Percentiles rank a stretch among this genome's conserved stretches.
These are phyloP conservation scores for Rhynchospora pubera DNA, from an alignment of 176 grass and related monocot genomes.

Conservation along the genomic window DNA sequence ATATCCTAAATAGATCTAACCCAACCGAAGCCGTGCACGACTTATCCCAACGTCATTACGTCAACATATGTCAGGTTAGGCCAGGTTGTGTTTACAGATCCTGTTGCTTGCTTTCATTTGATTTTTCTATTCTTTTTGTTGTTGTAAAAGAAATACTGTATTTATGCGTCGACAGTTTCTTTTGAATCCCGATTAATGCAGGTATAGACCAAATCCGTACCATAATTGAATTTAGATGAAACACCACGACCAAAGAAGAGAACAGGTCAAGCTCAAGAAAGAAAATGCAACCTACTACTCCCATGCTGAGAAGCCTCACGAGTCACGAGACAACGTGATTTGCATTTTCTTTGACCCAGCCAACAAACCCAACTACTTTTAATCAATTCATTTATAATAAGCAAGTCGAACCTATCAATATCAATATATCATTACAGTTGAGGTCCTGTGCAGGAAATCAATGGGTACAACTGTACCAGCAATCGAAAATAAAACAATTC, in stretches of 20 bases:
- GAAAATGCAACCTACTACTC: background rate
- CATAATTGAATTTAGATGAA: background rate
- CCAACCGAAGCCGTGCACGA: too few relatives aligned
- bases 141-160: too few relatives aligned
- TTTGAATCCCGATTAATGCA: too few relatives aligned
- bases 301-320: background rate
- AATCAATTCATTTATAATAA: background rate
- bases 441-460: background rate
- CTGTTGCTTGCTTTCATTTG: too few relatives aligned
- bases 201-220: background rate
- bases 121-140: too few relatives aligned
- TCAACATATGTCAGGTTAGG: too few relatives aligned
- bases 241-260: background rate
- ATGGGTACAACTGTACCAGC: background rate
- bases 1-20: too few relatives aligned
- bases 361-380: background rate
- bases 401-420: background rate
- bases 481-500: background rate
- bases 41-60: too few relatives aligned
- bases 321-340: background rate
- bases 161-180: too few relatives aligned
- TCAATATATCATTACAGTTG: background rate
- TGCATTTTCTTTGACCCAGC: background rate
- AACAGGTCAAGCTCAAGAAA: background rate
- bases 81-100: too few relatives aligned